These are phyloP conservation scores for Lecanicillium sp. DNA, from an alignment of 2,329 filamentous ascomycete genomes.

Conservation along the genomic window DNA sequence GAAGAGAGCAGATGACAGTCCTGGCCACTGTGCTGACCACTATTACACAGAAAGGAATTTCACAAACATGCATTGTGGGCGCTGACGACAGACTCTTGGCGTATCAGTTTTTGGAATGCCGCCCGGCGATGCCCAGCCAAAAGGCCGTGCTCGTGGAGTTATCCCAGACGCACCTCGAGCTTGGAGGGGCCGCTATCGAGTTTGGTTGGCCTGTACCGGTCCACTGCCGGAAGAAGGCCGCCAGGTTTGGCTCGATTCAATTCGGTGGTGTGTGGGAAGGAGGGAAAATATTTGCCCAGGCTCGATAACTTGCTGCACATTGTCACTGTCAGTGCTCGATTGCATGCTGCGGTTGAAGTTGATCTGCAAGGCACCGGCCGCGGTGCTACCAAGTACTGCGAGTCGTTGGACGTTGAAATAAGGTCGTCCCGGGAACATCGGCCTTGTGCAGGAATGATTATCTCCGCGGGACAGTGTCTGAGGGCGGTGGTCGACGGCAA, in stretches of 20 bases:
- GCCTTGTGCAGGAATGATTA: background rate
- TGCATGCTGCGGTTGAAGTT: no score
- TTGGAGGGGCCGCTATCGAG: background rate
- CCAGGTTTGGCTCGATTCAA: no score
- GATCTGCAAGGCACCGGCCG: no score
- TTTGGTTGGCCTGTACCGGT: background rate
- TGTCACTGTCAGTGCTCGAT: no score
- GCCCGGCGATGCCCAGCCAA: conserved; percentile 9
- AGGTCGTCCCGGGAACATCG: background rate
- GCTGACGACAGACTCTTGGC: conserved; percentile 2
- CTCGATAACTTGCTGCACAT: no score
- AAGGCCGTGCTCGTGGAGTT: background rate
- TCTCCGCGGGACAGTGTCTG: background rate
- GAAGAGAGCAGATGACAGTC: background rate
- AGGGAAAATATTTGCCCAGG: no score
- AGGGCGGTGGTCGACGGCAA: no score
- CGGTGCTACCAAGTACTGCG: no score
- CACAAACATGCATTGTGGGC: background rate
- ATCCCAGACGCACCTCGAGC: background rate
- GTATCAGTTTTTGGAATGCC: conserved; percentile 6
- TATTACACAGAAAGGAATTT: background rate
- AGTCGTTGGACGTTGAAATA: background rate
- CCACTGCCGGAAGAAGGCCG: no score
- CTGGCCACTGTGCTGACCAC: no score
- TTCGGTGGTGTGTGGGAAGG: no score